Evolutionary conservation across 306 rosid genomes (phyloP).

Genomic region (Prinsepia uniflora): DNA sequence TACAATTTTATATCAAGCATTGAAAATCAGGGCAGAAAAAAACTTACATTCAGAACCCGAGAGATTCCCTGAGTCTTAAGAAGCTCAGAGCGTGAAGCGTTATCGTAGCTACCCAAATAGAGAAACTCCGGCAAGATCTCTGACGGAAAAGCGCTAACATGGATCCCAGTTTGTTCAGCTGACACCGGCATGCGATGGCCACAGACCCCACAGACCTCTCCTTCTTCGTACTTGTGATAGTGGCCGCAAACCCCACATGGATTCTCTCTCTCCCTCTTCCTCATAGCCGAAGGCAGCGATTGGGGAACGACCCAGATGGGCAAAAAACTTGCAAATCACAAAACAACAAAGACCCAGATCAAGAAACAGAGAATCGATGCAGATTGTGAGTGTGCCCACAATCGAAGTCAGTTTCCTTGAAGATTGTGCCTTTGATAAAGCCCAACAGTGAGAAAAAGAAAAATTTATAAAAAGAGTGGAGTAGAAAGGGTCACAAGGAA

Average conservation of each 20-base stretch:
- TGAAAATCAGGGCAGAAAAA: not conserved
- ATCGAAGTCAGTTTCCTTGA: not conserved
- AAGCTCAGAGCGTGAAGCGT: conserved; percentile 96
- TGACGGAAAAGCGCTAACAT: conserved; percentile 87
- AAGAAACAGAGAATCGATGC: conserved; percentile 16
- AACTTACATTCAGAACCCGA: conserved; percentile 81
- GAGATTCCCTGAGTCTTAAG: conserved; percentile 95
- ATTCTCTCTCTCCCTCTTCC: conserved; percentile 98
- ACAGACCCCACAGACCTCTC: conserved; percentile 94
- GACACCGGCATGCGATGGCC: conserved; percentile 81
- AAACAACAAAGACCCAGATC: conserved; percentile 38
- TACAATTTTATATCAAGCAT: not conserved
- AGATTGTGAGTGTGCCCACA: not conserved
- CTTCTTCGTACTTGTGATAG: conserved; percentile 95
- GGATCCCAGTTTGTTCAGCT: conserved; percentile 65
- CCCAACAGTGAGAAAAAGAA: conserved; percentile 1
- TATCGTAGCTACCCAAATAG: conserved; percentile 90
- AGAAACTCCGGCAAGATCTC: conserved; percentile 88
- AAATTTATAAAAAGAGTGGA: not conserved
- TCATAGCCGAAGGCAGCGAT: conserved; percentile 42
- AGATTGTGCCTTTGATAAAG: conserved; percentile 16
- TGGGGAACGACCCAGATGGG: conserved; percentile 37
- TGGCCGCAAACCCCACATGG: conserved; percentile 98
- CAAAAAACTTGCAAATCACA: conserved; percentile 22
- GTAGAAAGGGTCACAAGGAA: conserved; percentile 20